These are phyloP conservation scores for Sphaerulina populicola DNA, from an alignment of 2,329 filamentous ascomycete species.

Conservation along the genomic window DNA sequence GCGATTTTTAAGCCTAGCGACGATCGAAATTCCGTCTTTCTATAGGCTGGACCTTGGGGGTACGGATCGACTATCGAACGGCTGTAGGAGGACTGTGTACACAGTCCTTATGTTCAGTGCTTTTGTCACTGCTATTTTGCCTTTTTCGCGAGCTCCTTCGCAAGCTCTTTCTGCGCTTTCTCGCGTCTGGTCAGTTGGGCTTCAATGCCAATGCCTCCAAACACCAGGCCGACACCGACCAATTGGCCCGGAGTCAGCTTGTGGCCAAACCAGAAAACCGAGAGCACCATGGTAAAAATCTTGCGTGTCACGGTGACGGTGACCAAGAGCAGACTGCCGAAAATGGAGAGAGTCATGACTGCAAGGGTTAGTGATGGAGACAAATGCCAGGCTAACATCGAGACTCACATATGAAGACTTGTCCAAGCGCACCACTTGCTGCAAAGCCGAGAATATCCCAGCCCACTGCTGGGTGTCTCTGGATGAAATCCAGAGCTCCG, in stretches of 20 bases:
- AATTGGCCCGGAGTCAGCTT: slow-evolving; percentile 80
- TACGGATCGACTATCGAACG: too few relatives aligned
- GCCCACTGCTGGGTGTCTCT: slow-evolving; percentile 69
- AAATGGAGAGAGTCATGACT: slow-evolving; percentile 67
- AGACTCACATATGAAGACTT: slow-evolving; percentile 74
- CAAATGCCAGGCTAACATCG: neutral
- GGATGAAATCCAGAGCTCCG: slow-evolving; percentile 73
- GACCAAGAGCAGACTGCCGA: slow-evolving; percentile 83
- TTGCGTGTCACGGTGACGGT: slow-evolving; percentile 96
- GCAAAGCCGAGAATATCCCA: slow-evolving; percentile 85
- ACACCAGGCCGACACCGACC: slow-evolving; percentile 84
- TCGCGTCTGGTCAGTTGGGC: slow-evolving; percentile 70
- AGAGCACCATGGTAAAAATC: slow-evolving; percentile 98
- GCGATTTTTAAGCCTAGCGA: too few relatives aligned
- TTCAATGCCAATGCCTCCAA: slow-evolving; percentile 90
- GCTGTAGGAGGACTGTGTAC: too few relatives aligned
- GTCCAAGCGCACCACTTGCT: slow-evolving; percentile 80
- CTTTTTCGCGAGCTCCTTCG: slow-evolving; percentile 54
- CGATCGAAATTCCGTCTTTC: too few relatives aligned
- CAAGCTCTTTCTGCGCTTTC: slow-evolving; percentile 37
- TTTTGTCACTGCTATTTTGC: slow-evolving; percentile 2
- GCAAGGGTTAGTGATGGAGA: neutral
- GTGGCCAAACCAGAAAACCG: slow-evolving; percentile 90
- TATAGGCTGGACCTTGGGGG: too few relatives aligned
- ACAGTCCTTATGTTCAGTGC: neutral